Conservation (phyloP, 352 stramenopile genomes). For the Globisporangium spinosum region DNA sequence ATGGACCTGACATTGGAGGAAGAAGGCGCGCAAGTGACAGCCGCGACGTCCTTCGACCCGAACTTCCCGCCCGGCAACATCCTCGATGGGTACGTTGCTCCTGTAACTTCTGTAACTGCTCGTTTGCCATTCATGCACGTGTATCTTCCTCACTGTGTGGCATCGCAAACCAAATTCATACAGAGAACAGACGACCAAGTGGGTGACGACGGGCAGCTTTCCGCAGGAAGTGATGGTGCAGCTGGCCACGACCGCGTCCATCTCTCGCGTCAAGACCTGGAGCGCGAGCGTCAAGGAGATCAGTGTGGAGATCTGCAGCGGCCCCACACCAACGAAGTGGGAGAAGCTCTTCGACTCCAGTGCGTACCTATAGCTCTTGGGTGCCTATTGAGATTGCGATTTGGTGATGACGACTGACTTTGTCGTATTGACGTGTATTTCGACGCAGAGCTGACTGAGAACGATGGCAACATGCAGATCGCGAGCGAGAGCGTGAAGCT, state of each 20-base stretch:
- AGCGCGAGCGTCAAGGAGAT: constrained; percentile 74
- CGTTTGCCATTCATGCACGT: neutral
- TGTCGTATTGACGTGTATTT: neutral
- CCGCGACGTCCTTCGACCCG: constrained; percentile 71
- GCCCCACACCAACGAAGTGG: constrained; percentile 72
- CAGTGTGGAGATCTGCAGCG: constrained; percentile 60
- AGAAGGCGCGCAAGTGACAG: constrained; percentile 77
- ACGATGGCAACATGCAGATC: constrained; percentile 78
- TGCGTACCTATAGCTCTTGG: constrained; percentile 24
- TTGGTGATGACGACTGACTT: neutral
- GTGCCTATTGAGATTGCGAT: neutral
- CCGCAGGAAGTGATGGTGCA: constrained; percentile 82
- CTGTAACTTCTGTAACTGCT: neutral
- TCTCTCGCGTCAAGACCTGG: constrained; percentile 81
- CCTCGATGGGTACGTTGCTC: constrained; percentile 55
- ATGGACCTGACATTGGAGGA: constrained; percentile 84
- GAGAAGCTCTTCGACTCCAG: constrained; percentile 73
- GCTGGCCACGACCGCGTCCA: constrained; percentile 66
- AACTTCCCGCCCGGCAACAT: constrained; percentile 73
- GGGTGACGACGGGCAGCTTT: constrained; percentile 78
- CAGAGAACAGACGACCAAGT: constrained; percentile 76
- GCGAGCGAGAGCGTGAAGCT: constrained; percentile 71
- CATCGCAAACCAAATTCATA: neutral
- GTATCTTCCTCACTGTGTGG: neutral
- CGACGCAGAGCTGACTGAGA: constrained; percentile 65